Evolutionary conservation across 352 stramenopile genomes (phyloP), one percentile per base, ranked within the genome.

Genomic region (Pythium pyrilobum): DNA sequence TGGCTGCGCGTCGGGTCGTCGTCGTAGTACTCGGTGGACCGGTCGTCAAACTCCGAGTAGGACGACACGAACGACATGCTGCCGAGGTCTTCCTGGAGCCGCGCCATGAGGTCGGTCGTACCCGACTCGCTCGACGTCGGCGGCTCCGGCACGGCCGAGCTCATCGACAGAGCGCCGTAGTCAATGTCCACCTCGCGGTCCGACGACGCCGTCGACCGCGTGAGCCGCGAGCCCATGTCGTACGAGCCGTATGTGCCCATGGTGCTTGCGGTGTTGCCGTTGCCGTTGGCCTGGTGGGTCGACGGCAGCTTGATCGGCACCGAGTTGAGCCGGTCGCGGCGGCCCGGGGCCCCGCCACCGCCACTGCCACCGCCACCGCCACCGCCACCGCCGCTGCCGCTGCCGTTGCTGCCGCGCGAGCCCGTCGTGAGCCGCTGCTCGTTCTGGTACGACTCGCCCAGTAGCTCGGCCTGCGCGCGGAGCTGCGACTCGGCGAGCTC

Each of bases 401-500:
- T n/a, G 16, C 32, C 33, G 7, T 33, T 23, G 21, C 24, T 39
- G 1, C 23, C 20, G 16, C 6, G 16, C 5, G 41, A 37, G n/a
- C n/a, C n/a, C n/a, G n/a, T n/a, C n/a, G 38, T 18, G 41, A 21
- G 23, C 10, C 32, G 13, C 11, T 12, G 9, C 24, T 52, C 18
- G 41, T n/a, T n/a, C n/a, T 28, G 23, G 40, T 64, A 52, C 37
- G 59, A 42, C 23, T 74, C 66, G 34, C 52, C 70, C 3, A 87
- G 56, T 49, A 90, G 73, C 50, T 89, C 77, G 10, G 81, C 74
- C 53, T 92, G 81, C 7, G 68, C 64, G 16, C 81, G 81, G 20
- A 95, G 50, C 54, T 89, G 76, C 29, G 74, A 78, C 55, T 95
- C 80, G 1, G 81, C 84, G 46, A 85, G 57, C 51, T 92, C 72